Conservation (phyloP, 345 rosid species). For the Ceriops decandra region DNA sequence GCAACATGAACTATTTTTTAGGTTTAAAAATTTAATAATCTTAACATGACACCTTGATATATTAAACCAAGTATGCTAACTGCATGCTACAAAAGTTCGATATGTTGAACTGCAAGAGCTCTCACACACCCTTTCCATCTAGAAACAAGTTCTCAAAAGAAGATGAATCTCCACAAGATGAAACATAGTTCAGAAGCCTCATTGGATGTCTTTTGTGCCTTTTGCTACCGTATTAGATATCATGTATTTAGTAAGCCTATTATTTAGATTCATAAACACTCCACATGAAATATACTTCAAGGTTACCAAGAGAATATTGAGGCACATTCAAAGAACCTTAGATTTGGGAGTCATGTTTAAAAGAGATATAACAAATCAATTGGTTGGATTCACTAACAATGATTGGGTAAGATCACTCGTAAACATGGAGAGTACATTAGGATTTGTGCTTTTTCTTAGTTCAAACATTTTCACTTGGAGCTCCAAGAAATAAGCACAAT, state of each 20-base stretch:
- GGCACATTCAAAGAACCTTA: not conserved
- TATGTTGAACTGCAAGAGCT: too few species aligned
- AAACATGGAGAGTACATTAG: not conserved
- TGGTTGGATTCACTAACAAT: too few species aligned
- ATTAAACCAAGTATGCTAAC: too few species aligned
- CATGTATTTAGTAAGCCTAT: not conserved
- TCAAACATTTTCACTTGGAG: not conserved
- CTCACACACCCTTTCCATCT: not conserved
- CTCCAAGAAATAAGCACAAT: too few species aligned
- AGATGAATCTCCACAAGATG: not conserved
- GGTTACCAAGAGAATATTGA: not conserved
- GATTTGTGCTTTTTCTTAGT: not conserved
- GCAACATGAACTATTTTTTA: too few species aligned
- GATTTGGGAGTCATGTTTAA: not conserved
- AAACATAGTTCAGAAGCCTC: not conserved
- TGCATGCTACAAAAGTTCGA: too few species aligned
- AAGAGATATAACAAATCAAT: not conserved
- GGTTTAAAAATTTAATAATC: too few species aligned
- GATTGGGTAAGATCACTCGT: too few species aligned
- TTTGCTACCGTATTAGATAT: not conserved
- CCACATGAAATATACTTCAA: not conserved
- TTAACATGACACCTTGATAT: too few species aligned
- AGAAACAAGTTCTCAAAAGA: not conserved
- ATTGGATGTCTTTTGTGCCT: not conserved
- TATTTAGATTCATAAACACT: not conserved